Conservation (phyloP, 768 basidiomycete genomes). For the Lyophyllum shimeji region DNA sequence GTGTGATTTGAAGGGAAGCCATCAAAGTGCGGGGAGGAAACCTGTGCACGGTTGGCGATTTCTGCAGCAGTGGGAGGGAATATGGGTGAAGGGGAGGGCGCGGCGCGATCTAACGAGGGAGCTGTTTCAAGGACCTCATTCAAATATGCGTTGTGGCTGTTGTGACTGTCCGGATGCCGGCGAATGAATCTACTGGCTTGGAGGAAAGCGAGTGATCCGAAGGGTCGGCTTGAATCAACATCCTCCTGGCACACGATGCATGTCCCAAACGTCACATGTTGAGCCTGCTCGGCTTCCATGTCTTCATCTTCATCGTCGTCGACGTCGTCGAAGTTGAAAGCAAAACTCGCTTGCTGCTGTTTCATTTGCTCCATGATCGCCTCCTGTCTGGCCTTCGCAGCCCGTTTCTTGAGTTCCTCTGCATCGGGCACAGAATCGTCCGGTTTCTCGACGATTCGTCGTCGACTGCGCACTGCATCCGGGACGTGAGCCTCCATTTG, state of each 20-base stretch:
- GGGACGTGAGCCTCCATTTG: slow-evolving; percentile 57
- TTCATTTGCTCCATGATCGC: slow-evolving; percentile 97
- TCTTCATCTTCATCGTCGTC: slow-evolving; percentile 73
- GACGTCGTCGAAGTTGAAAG: slow-evolving; percentile 71
- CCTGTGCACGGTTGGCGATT: slow-evolving; percentile 42
- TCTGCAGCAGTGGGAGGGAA: slow-evolving; percentile 58
- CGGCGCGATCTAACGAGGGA: slow-evolving; percentile 62
- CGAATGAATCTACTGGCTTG: slow-evolving; percentile 88
- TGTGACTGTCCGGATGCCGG: slow-evolving; percentile 68
- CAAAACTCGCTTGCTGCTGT: slow-evolving; percentile 85
- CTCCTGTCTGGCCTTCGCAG: slow-evolving; percentile 88
- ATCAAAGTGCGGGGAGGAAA: slow-evolving; percentile 56
- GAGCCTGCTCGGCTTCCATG: slow-evolving; percentile 48
- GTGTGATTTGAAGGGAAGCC: slow-evolving; percentile 71
- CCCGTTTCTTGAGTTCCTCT: slow-evolving; percentile 74
- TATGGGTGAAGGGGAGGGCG: slow-evolving; percentile 23
- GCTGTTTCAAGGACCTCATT: slow-evolving; percentile 71
- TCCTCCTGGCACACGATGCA: slow-evolving; percentile 99
- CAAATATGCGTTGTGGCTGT: slow-evolving; percentile 58
- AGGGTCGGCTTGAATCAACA: slow-evolving; percentile 66
- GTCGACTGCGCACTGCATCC: slow-evolving; percentile 51
- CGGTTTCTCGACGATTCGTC: slow-evolving; percentile 39
- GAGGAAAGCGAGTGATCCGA: slow-evolving; percentile 83
- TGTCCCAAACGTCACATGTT: slow-evolving; percentile 70
- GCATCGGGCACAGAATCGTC: slow-evolving; percentile 41